These are phyloP conservation scores for Coniferiporia sulphurascens DNA, from an alignment of 1,284 basidiomycete species.

Conservation along the genomic window DNA sequence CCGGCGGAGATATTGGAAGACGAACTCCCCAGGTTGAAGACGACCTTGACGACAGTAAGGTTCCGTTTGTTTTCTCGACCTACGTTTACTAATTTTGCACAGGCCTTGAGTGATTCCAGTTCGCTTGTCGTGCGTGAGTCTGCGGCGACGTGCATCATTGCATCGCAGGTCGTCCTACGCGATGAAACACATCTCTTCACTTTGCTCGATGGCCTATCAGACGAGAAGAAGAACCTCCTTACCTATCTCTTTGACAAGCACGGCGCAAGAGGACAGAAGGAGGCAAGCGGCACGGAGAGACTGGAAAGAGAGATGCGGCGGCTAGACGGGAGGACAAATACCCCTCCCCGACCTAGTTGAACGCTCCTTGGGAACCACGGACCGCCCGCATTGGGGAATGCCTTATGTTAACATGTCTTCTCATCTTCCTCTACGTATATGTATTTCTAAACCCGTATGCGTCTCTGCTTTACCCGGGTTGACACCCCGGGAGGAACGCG, in stretches of 20 bases:
- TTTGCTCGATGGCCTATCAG: conserved; percentile 70
- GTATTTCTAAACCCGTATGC: conserved; percentile 14
- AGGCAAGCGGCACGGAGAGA: conserved; percentile 48
- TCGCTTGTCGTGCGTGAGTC: conserved; percentile 77
- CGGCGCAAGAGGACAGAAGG: conserved; percentile 47
- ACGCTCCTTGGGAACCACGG: background rate
- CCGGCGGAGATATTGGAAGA: conserved; percentile 82
- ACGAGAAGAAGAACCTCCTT: conserved; percentile 81
- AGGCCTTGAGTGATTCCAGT: conserved; percentile 68
- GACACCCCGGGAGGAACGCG: background rate
- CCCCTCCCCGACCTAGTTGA: conserved; percentile 38
- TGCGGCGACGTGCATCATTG: conserved; percentile 74
- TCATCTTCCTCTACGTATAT: background rate
- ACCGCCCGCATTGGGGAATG: background rate
- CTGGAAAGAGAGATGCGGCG: conserved; percentile 72
- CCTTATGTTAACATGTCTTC: background rate
- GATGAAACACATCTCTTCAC: conserved; percentile 78
- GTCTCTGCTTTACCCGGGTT: background rate
- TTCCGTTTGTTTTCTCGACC: background rate
- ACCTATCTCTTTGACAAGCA: conserved; percentile 85
- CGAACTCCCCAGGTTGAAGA: conserved; percentile 69
- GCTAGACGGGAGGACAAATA: conserved; percentile 69
- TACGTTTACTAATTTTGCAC: conserved; percentile 5
- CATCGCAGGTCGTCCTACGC: conserved; percentile 70
- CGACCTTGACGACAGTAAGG: conserved; percentile 63